Evolutionary conservation across 257 asterid genomes (phyloP).

Genomic region (Jacaranda copaia): DNA sequence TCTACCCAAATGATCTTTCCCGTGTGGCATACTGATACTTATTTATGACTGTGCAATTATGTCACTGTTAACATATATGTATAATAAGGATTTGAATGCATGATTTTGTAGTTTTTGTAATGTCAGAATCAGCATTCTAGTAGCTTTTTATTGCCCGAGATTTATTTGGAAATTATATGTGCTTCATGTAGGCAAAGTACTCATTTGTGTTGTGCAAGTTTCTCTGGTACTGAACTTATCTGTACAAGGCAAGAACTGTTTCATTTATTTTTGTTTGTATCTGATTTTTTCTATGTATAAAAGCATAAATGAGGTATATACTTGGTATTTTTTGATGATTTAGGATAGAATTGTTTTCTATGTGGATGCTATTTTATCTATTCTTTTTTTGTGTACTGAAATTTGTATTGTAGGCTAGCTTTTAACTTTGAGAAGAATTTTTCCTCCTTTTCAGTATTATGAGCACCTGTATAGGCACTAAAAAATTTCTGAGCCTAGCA

Average conservation of each 20-base stretch:
- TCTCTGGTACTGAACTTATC: not conserved
- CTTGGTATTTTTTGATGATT: not conserved
- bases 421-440: not conserved
- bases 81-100: conserved; percentile 16
- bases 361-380: not conserved
- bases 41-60: not conserved
- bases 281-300: not conserved
- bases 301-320: not conserved
- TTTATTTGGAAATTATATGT: not conserved
- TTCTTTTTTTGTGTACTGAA: too few relatives aligned
- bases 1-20: not conserved
- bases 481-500: not conserved
- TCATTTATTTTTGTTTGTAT: not conserved
- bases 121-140: not conserved
- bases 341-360: not conserved
- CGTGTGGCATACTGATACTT: not conserved
- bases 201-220: not conserved
- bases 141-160: not conserved
- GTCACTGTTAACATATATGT: not conserved
- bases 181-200: not conserved
- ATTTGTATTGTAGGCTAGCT: too few relatives aligned
- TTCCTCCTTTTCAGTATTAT: not conserved
- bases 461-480: not conserved
- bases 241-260: not conserved
- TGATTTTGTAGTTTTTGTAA: not conserved